A percentile compares a stretch with the other conserved stretches of the same genome.
phyloP scores from a whole-genome alignment of 169 alveolate genomes.

The Eimeria necatrix region DNA sequence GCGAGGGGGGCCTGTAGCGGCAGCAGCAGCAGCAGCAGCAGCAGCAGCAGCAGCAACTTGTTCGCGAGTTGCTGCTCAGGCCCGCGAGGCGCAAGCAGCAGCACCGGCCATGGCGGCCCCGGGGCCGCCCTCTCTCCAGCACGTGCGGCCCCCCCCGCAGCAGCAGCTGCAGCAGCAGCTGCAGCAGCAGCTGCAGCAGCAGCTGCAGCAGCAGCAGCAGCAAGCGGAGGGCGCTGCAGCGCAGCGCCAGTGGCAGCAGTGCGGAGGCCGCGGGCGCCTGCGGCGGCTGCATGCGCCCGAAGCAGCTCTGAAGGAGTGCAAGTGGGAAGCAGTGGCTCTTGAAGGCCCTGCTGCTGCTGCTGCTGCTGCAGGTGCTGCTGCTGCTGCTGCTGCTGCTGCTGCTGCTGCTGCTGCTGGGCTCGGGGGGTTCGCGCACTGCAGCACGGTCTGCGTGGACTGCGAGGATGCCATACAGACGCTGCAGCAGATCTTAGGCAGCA shows the following conservation, averaged over 20 bases:
- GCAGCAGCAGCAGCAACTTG: not conserved
- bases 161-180: not conserved
- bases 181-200: not conserved
- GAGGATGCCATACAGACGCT: slow-evolving; percentile 28
- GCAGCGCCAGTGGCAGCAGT: slow-evolving; percentile 28
- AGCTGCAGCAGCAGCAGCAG: not conserved
- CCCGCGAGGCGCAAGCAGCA: not conserved
- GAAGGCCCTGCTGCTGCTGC: not conserved
- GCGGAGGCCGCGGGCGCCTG: slow-evolving; percentile 2
- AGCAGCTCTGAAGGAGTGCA: slow-evolving; percentile 49
- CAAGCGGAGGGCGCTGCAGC: slow-evolving; percentile 2
- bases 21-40: not conserved
- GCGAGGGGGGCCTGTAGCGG: not conserved
- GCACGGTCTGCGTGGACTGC: slow-evolving; percentile 51
- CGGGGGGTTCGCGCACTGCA: not conserved
- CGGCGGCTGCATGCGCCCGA: slow-evolving; percentile 35
- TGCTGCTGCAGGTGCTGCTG: not conserved
- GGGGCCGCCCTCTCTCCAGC: slow-evolving; percentile 40
- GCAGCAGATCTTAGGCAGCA: slow-evolving; percentile 33
- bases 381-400: not conserved
- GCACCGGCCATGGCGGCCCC: slow-evolving; percentile 46
- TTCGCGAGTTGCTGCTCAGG: not conserved
- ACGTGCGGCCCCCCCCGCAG: slow-evolving; percentile 5
- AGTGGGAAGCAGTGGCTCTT: slow-evolving; percentile 14
- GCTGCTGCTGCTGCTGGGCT: not conserved